phyloP scores from a whole-genome alignment of 2,329 filamentous ascomycete species.

The Aspergillus chevalieri region DNA sequence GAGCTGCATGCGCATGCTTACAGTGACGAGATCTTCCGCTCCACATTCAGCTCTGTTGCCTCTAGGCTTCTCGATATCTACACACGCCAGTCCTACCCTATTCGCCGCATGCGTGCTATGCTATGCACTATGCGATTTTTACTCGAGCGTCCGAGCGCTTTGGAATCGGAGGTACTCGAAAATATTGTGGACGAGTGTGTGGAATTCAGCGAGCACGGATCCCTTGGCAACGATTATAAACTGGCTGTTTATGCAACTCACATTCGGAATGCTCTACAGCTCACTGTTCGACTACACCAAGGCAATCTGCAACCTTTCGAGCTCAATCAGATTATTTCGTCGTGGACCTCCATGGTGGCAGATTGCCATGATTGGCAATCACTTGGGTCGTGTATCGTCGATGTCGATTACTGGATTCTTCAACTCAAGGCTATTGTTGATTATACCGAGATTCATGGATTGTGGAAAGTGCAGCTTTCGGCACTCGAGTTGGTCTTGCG shows the following conservation, averaged over 20 bases:
- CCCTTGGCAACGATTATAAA: slow-evolving; percentile 19
- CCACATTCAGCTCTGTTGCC: slow-evolving; percentile 21
- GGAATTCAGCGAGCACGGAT: slow-evolving; percentile 10
- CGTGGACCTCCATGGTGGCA: slow-evolving; percentile 37
- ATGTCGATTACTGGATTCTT: slow-evolving; percentile 43
- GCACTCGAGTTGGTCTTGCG: slow-evolving; percentile 46
- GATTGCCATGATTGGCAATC: slow-evolving; percentile 39
- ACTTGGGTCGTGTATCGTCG: slow-evolving; percentile 44
- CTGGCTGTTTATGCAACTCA: slow-evolving; percentile 22
- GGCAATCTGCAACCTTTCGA: slow-evolving; percentile 23
- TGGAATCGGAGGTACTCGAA: slow-evolving; percentile 22
- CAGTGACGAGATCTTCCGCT: slow-evolving; percentile 23
- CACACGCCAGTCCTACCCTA: slow-evolving; percentile 21
- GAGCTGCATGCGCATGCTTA: slow-evolving; percentile 23
- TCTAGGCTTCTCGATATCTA: slow-evolving; percentile 32
- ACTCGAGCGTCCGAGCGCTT: slow-evolving; percentile 24
- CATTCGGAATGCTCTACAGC: slow-evolving; percentile 28
- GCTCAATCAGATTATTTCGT: slow-evolving; percentile 26
- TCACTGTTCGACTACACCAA: slow-evolving; percentile 30
- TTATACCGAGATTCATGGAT: slow-evolving; percentile 53
- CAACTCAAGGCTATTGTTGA: slow-evolving; percentile 51
- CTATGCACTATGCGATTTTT: slow-evolving; percentile 30
- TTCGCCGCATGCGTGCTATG: slow-evolving; percentile 33
- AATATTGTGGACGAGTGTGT: slow-evolving; percentile 22
- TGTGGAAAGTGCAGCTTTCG: slow-evolving; percentile 45